Evolutionary conservation across 352 stramenopile species (phyloP), one percentile per base, ranked within the genome.

Genomic region (Globisporangium paroecandrum): DNA sequence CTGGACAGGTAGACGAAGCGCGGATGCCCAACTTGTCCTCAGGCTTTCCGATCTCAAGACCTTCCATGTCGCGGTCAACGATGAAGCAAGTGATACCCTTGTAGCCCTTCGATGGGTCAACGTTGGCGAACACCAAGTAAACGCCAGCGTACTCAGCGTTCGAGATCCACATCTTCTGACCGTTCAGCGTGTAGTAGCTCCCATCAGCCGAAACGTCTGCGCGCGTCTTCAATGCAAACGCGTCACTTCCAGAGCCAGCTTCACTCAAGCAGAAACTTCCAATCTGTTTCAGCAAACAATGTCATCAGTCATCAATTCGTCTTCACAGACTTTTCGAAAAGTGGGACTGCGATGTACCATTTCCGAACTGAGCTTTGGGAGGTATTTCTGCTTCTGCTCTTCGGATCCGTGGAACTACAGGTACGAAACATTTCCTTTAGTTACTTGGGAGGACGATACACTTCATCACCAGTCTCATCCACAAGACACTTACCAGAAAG

Each of bases 81-180:
- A 99, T 97, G 75, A 99, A 99, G 62, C 94, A 98, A 67, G 97
- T 99, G 69, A 99, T 99, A 47, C 97, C 97, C 78, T 98, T 99
- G 88, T 99, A 98, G 10, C 95, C 95, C 72, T 94, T 83, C 2
- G 87, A 91, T 56, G 77, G 83, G 76, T 98, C 89, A 9, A 88
- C 87, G 70, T 98, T 99, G 12, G 97, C 97, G 80, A 99, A 99
- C 15, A 99, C 94, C 41, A 99, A 79, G 77, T 98, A 98, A 1
- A 99, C 89, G 5, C 94, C 95, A 20, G 97, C 87, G 69, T 99
- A 96, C 67, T 94, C 93, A 13, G 92, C 93, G 77, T 99, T 99
- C 38, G 95, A 98, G 71, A 99, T 99, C 97, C 97, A 99, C 75
- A 98, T 89, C 77, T 99, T 99, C 57, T 92, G 89, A 25, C 97